Evolutionary conservation across 2,329 filamentous ascomycete genomes (phyloP).

Genomic region (Hyphodiscus sp.): DNA sequence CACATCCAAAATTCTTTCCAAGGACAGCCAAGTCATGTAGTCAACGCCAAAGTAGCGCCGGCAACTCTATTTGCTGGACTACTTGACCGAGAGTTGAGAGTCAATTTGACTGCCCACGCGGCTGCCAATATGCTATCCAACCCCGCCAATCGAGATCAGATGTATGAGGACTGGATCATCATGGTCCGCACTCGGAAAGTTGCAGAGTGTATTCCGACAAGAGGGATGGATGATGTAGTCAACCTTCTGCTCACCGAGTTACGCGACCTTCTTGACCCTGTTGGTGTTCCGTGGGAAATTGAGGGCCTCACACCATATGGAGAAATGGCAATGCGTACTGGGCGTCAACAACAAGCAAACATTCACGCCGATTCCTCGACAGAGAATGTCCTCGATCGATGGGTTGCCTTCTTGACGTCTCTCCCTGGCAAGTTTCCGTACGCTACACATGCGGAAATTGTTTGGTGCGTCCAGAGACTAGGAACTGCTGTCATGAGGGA

Average conservation of each 20-base stretch:
- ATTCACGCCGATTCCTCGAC: slow-evolving; percentile 37
- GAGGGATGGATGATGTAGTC: slow-evolving; percentile 61
- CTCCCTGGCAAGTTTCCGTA: slow-evolving; percentile 68
- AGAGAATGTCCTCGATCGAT: slow-evolving; percentile 69
- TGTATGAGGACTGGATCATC: slow-evolving; percentile 87
- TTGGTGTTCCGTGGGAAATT: slow-evolving; percentile 58
- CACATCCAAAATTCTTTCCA: slow-evolving; percentile 84
- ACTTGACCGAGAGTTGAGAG: slow-evolving; percentile 78
- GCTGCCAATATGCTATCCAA: slow-evolving; percentile 89
- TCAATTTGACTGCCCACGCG: slow-evolving; percentile 90
- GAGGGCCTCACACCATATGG: slow-evolving; percentile 56
- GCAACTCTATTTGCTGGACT: slow-evolving; percentile 84
- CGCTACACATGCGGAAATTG: slow-evolving; percentile 63
- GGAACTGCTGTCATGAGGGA: slow-evolving; percentile 75
- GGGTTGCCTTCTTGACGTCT: slow-evolving; percentile 65
- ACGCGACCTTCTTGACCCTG: slow-evolving; percentile 62
- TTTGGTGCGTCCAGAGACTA: slow-evolving; percentile 69
- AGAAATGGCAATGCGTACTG: slow-evolving; percentile 45
- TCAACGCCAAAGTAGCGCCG: slow-evolving; percentile 80
- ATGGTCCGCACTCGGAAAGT: slow-evolving; percentile 57
- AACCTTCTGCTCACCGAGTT: slow-evolving; percentile 60
- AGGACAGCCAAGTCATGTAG: slow-evolving; percentile 75
- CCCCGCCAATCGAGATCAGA: slow-evolving; percentile 82
- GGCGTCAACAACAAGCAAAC: slow-evolving; percentile 35
- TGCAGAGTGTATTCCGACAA: slow-evolving; percentile 55